Percentiles rank a stretch among this genome's conserved stretches.
Conservation (phyloP, 2,329 filamentous ascomycete species). For the Whalleya microplaca region DNA sequence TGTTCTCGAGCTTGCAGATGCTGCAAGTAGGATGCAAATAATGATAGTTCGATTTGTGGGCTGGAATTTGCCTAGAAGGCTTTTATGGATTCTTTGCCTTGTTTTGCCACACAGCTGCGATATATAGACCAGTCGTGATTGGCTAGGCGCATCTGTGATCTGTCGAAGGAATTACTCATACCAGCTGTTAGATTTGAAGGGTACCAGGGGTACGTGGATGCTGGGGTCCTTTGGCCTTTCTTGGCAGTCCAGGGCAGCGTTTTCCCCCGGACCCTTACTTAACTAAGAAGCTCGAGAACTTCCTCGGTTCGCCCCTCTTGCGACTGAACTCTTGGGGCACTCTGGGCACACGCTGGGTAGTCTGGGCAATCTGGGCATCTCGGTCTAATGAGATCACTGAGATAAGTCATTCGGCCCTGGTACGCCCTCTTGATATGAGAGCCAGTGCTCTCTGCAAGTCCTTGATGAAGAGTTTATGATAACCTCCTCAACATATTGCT, state of each 20-base stretch:
- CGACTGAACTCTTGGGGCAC: too few relatives aligned
- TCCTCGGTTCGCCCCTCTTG: neutral
- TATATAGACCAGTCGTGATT: constrained; percentile 19
- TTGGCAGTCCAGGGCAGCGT: neutral
- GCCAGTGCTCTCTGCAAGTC: too few relatives aligned
- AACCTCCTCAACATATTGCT: too few relatives aligned
- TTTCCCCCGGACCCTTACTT: constrained; percentile 14
- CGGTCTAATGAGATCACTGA: too few relatives aligned
- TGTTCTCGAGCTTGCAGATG: neutral
- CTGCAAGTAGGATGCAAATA: neutral
- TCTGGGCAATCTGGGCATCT: too few relatives aligned
- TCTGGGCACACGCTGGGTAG: too few relatives aligned
- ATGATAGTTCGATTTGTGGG: constrained; percentile 6
- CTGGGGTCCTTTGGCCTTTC: constrained; percentile 12
- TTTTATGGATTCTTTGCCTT: neutral
- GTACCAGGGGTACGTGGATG: too few relatives aligned
- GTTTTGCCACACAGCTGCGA: constrained; percentile 13
- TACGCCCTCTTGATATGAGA: too few relatives aligned
- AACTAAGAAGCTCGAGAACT: constrained; percentile 16
- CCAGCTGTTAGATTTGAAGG: too few relatives aligned
- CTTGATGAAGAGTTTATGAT: too few relatives aligned
- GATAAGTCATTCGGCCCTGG: too few relatives aligned
- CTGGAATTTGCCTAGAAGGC: constrained; percentile 29
- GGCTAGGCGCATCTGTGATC: constrained; percentile 6
- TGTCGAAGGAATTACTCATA: neutral